Evolutionary conservation across 2,329 filamentous ascomycete species (phyloP), one percentile per base, ranked within the genome.

Genomic region (Aspergillus sojae): DNA sequence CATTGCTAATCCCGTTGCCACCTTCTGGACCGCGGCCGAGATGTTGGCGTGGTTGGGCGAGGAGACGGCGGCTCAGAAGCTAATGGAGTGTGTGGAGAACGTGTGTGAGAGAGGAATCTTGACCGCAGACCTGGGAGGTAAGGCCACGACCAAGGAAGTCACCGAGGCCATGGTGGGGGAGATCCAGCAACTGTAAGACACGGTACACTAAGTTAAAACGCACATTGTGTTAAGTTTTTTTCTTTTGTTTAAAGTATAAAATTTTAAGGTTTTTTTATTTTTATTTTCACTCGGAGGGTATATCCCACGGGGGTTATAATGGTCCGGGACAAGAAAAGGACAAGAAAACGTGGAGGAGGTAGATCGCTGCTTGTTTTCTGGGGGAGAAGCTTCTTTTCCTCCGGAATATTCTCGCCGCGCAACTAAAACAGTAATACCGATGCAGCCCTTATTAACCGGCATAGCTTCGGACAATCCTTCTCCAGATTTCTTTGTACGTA

Each of bases 11-110:
- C 87, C 88, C 0, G 82, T 90, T 0, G 88, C 85, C 7, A 88
- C 88, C 7, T 89, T 90, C 73, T 91, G 89, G 89, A 89, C 88
- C 0, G 88, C 86, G 0, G 87, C 88, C 5, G 89, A 90, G 80
- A 87, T 92, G 85, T 80, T 90, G 14, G 77, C 83, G 46, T 89
- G 88, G 83, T 74, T 90, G n/a, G 88, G 88, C 0, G 78, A 88
- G 62, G 81, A 84, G 39, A 79, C 83, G 4, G 87, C 86, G 0
- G 85, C 87, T 0, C 82, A 85, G 62, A 76, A 78, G 50, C 76
- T 90, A 26, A 84, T 90, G 77, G 80, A 83, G 56, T 84, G 84
- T 26, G 83, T 89, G 14, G 88, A 90, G 73, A 84, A 84, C 64
- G 87, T 89, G 16, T 86, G 84, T 11, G 84, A 84, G 21, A 71